phyloP scores from a whole-genome alignment of 2,329 filamentous ascomycete species.

The Microcyclospora pomicola region DNA sequence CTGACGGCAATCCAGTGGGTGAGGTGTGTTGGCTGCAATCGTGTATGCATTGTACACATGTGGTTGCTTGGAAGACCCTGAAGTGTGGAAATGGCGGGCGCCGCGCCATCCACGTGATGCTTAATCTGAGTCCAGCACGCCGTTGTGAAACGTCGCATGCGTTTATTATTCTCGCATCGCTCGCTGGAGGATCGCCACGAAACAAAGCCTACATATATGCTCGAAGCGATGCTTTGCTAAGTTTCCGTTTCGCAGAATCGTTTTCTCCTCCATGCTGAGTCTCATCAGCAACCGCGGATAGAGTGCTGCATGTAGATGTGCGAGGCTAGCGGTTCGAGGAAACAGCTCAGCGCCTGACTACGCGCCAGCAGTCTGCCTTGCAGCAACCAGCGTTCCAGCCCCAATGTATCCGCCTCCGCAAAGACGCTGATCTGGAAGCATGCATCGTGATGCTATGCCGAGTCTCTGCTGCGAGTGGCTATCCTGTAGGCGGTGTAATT shows the following conservation, averaged over 20 bases:
- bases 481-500: conserved; percentile 16
- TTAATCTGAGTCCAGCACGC: too few species aligned
- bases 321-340: neutral
- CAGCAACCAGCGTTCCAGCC: neutral
- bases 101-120: neutral
- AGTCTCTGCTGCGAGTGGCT: conserved; percentile 12
- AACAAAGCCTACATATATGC: neutral
- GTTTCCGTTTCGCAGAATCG: neutral
- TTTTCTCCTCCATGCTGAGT: neutral
- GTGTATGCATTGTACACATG: neutral
- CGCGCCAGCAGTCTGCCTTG: too few species aligned
- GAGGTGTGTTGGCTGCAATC: neutral
- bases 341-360: too few species aligned
- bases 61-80: neutral
- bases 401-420: conserved; percentile 7
- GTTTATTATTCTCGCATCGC: too few species aligned
- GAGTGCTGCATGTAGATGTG: neutral
- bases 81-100: neutral
- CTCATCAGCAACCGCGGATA: neutral
- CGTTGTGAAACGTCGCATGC: too few species aligned
- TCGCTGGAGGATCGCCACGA: too few species aligned
- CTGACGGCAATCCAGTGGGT: neutral
- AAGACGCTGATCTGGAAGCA: conserved; percentile 9
- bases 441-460: conserved; percentile 11
- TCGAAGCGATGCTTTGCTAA: neutral